Evolutionary conservation across 2,329 filamentous ascomycete species (phyloP), one percentile per base, ranked within the genome.

Genomic region (Diaporthe helianthi): DNA sequence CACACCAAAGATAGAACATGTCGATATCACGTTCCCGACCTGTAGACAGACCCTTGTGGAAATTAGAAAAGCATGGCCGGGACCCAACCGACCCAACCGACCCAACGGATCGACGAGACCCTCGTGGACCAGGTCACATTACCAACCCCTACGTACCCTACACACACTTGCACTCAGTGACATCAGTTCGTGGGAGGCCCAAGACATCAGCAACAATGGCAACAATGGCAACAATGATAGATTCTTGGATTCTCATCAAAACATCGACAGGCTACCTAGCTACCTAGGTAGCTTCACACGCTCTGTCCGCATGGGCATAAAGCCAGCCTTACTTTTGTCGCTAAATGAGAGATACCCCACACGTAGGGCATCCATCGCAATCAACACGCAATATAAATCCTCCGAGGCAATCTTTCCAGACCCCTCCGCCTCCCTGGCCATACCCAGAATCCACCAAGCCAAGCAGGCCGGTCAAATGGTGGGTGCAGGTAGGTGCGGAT

Each of bases 381-480:
- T 17, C 33, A 10, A 36, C 12, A 26, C 29, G 36, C 52, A 13
- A 51, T 29, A 51, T n/a, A 41, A 47, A 58, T 41, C 65, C 44
- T 51, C 52, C 38, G 38, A 41, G 31, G 33, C 65, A 67, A 67
- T 67, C 65, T 58, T 67, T n/a, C 41, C 52, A 67, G 65, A 54
- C 65, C 52, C 61, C 52, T 47, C 52, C 41, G 41, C 29, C 44
- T 49, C 58, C 58, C 44, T 63, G 41, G 6, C 19, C 44, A 17
- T 58, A 24, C 15, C 41, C 65, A 46, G n/a, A 29, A 24, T 29
- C 33, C 52, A 58, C n/a, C 41, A 10, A 46, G 26, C 29, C 29
- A 58, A 31, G 41, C 31, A 49, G 12, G 65, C 17, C 22, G 13
- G 22, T 36, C 26, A 31, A 9, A 31, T 49, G 46, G 51, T 51